Base-by-base conservation (phyloP, 2,329 filamentous ascomycete species). In the Penicillium sp. region DNA sequence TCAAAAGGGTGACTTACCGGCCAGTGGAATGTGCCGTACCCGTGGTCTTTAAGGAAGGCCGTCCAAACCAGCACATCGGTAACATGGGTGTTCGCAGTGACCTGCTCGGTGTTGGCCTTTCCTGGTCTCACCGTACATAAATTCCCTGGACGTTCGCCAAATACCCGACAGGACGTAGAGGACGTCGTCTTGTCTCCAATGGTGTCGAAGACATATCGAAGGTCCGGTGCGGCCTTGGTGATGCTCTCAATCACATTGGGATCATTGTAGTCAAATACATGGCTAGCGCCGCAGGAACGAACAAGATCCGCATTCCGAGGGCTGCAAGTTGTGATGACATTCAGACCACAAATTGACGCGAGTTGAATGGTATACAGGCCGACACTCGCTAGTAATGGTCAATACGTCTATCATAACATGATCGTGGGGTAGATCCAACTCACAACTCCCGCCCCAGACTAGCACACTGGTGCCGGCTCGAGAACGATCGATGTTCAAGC, bases 381-480 rank as follows among this genome's bases (percentile, higher is more conserved):
- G 3, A 76, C 74, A 42, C 72, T 76, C 21, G 72, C 72, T 76
- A 29, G 29, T 14, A 22, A 36, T 24, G 10, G 11, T 77, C 74
- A 24, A 36, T 51, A n/a, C 32, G 7, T 5, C 9, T 16, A 21
- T 11, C 21, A 47, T 3, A 47, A 13, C 2, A n/a, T 21, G 9
- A 14, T 29, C 13, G 5, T 27, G 10, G 34, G 11, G 22, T 3
- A 43, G 10, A 7, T 24, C 11, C 10, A 14, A 68, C 67, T 63
- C 67, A 71, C 76, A 78, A 36, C 75, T 78, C 32, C 76, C 77
- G 21, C 75, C 77, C 74, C 75, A 80, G 13, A 80, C 66, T 5
- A 81, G 64, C 4, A 81, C 61, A 27, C 59, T 65, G 10, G 43
- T 55, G 0, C 39, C 48, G 1, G 43, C 49, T 3, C 54, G 44